phyloP scores from a whole-genome alignment of 2,329 filamentous ascomycete species.

The Ceratocystis smalleyi region DNA sequence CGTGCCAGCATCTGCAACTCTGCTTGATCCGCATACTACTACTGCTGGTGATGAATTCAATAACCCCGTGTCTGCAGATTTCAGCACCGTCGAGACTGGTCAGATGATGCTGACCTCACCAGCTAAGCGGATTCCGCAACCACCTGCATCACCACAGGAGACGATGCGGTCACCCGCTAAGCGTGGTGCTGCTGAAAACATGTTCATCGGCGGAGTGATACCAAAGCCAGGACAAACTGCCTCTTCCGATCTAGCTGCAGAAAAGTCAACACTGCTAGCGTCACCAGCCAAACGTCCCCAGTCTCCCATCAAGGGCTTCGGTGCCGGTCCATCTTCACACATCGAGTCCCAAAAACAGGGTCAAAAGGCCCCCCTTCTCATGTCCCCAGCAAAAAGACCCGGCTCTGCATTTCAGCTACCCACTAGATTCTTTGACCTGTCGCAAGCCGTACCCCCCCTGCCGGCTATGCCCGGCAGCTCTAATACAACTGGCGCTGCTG shows the following conservation, averaged over 20 bases:
- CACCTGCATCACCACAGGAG: constrained; percentile 39
- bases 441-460: constrained; percentile 8
- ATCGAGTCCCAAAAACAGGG: constrained; percentile 20
- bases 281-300: constrained; percentile 38
- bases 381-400: constrained; percentile 37
- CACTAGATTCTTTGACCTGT: constrained; percentile 8
- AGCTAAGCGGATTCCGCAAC: constrained; percentile 30
- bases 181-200: constrained; percentile 30
- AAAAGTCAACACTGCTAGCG: constrained; percentile 30
- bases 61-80: neutral
- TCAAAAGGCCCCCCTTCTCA: constrained; percentile 34
- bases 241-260: constrained; percentile 20
- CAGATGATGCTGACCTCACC: constrained; percentile 35
- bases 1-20: neutral
- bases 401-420: constrained; percentile 14
- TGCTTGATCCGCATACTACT: neutral
- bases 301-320: constrained; percentile 29
- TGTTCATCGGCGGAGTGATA: constrained; percentile 13
- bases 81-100: neutral
- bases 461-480: constrained; percentile 1
- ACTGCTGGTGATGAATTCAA: neutral
- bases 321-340: constrained; percentile 18
- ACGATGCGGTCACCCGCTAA: constrained; percentile 42
- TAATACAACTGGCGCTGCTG: neutral
- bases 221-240: constrained; percentile 20